Evolutionary conservation across 306 rosid genomes (phyloP).

Genomic region (Oemleria cerasiformis): DNA sequence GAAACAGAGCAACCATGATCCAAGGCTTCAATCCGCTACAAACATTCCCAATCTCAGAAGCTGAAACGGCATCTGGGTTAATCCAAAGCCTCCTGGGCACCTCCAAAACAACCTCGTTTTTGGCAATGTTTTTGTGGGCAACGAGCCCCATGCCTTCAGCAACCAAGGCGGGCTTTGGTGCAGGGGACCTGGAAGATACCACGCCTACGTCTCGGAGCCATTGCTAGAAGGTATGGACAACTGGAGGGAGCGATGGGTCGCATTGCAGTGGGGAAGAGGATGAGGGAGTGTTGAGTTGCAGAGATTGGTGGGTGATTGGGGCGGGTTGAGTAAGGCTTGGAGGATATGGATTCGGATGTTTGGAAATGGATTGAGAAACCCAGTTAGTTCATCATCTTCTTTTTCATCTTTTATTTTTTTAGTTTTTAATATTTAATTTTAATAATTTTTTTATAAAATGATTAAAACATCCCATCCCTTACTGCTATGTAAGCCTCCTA

Average conservation of each 20-base stretch:
- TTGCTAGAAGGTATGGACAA: constrained; percentile 71
- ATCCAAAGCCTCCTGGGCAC: constrained; percentile 92
- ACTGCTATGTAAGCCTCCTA: no score
- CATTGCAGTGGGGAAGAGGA: constrained; percentile 43
- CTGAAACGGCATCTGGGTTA: constrained; percentile 84
- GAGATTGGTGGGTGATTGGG: no score
- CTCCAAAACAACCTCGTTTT: constrained; percentile 86
- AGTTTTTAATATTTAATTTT: no score
- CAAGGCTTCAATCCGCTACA: constrained; percentile 86
- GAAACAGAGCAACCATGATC: constrained; percentile 76
- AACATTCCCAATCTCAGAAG: constrained; percentile 72
- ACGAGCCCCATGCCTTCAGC: constrained; percentile 78
- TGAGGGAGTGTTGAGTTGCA: no score
- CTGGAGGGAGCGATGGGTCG: constrained; percentile 54
- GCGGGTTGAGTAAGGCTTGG: no score
- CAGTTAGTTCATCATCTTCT: no score
- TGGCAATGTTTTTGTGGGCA: constrained; percentile 55
- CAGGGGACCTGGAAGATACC: constrained; percentile 66
- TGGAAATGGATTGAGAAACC: neutral
- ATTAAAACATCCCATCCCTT: no score
- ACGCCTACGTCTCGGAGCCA: constrained; percentile 86
- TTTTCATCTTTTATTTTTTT: no score
- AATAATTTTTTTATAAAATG: no score
- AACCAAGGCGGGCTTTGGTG: constrained; percentile 67
- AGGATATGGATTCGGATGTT: no score